A percentile compares a stretch with the other conserved stretches of the same genome.
Evolutionary conservation across 225 moss, liverwort and hornwort species (phyloP).

Genomic region (Marchantia paleacea): DNA sequence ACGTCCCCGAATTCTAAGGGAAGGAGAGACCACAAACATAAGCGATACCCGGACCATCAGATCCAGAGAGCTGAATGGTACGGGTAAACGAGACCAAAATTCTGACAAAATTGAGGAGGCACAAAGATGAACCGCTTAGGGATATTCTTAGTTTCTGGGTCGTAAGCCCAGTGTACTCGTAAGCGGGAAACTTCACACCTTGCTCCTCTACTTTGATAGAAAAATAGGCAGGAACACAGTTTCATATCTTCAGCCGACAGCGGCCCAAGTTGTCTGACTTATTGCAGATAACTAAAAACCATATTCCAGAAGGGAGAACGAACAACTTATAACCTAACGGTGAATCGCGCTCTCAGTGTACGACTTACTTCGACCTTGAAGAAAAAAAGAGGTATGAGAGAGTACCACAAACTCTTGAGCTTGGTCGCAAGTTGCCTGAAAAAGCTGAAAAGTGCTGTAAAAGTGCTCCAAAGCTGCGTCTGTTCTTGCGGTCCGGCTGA

Average conservation of each 20-base stretch:
- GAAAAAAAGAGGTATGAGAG: neutral
- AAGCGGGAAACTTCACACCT: no score
- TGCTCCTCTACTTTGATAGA: neutral
- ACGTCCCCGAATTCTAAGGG: neutral
- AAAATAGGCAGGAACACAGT: neutral
- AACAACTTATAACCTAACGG: no score
- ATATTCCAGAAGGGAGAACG: neutral
- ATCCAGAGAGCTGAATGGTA: neutral
- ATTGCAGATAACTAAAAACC: neutral
- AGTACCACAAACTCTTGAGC: constrained; percentile 94
- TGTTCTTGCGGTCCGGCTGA: constrained; percentile 63
- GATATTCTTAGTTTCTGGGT: no score
- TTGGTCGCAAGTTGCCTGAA: constrained; percentile 89
- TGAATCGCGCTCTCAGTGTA: neutral
- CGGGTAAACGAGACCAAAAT: neutral
- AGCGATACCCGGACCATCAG: neutral
- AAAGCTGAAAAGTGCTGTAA: constrained; percentile 79
- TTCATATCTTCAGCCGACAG: neutral
- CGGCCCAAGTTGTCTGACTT: no score
- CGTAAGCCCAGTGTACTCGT: no score
- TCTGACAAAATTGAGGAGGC: no score
- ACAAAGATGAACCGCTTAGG: no score
- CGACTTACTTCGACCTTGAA: neutral
- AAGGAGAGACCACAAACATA: neutral
- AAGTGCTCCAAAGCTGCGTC: constrained; percentile 89